Percentiles rank a stretch among this genome's conserved stretches.
These are phyloP conservation scores for Fragaria vesca DNA, from an alignment of 306 rosid species.

Conservation along the genomic window DNA sequence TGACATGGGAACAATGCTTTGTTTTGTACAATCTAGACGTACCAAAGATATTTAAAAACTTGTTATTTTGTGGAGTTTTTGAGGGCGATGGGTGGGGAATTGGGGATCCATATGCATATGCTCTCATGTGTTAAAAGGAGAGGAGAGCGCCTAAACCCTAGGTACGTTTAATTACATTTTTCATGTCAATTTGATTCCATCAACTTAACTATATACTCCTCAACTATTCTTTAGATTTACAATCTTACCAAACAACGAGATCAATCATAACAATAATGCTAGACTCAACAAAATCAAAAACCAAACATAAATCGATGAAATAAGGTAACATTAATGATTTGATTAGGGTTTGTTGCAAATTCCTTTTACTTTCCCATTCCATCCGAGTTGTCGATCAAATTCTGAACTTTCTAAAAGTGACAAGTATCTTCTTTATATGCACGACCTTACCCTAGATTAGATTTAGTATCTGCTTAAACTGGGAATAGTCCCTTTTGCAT, in stretches of 20 bases:
- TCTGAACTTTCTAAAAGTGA: slow-evolving; percentile 1
- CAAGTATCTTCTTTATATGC: background rate
- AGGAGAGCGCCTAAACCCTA: slow-evolving; percentile 17
- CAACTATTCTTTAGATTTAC: too few species aligned
- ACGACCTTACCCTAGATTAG: background rate
- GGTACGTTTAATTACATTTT: too few species aligned
- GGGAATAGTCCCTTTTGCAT: slow-evolving; percentile 42
- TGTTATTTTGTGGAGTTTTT: slow-evolving; percentile 7
- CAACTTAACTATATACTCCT: background rate
- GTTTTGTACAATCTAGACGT: slow-evolving; percentile 17
- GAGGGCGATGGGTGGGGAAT: slow-evolving; percentile 11
- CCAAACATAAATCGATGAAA: background rate
- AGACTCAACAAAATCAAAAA: background rate
- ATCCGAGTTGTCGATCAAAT: background rate
- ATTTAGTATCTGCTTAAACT: slow-evolving; percentile 10
- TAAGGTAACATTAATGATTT: background rate
- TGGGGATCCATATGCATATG: slow-evolving; percentile 29
- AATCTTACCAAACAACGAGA: too few species aligned
- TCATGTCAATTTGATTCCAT: background rate
- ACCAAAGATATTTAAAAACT: background rate
- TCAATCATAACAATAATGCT: too few species aligned
- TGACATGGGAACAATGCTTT: slow-evolving; percentile 12
- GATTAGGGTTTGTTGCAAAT: background rate
- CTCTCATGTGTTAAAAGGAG: slow-evolving; percentile 21
- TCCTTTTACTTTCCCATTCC: background rate